These are phyloP conservation scores for Aspergillus nanangensis DNA, from an alignment of 495 filamentous ascomycete genomes.

Conservation along the genomic window DNA sequence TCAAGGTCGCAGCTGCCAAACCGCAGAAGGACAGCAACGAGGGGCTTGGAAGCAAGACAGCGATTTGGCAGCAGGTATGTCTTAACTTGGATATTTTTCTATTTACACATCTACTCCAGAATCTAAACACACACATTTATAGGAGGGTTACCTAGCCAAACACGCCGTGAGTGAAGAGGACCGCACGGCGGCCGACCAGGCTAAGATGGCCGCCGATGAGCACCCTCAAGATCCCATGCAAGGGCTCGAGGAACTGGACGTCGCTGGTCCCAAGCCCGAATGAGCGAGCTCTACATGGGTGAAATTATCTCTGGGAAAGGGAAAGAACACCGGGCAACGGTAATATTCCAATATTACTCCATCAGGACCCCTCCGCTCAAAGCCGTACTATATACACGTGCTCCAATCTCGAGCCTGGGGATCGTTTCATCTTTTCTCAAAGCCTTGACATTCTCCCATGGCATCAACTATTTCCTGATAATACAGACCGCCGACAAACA, in stretches of 20 bases:
- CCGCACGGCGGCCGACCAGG: conserved; percentile 56
- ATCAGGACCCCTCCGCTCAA: conserved; percentile 25
- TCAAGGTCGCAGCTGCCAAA: conserved; percentile 90
- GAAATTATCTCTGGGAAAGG: conserved; percentile 8
- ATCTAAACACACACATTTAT: conserved; percentile 16
- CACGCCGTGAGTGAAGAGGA: conserved; percentile 89
- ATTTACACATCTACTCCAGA: too few relatives aligned
- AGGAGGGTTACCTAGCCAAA: conserved; percentile 93
- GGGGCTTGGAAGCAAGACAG: conserved; percentile 88
- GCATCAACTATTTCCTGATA: conserved; percentile 28
- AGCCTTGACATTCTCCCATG: conserved; percentile 13
- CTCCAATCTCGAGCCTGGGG: conserved; percentile 24
- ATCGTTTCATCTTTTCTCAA: conserved; percentile 14
- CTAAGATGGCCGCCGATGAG: conserved; percentile 43
- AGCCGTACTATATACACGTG: conserved; percentile 40
- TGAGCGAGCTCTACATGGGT: conserved; percentile 30
- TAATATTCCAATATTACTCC: conserved; percentile 29
- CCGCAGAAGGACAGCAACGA: conserved; percentile 84
- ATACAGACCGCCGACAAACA: conserved; percentile 30
- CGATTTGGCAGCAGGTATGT: conserved; percentile 96
- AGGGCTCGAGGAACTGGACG: conserved; percentile 86
- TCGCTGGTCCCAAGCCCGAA: conserved; percentile 84
- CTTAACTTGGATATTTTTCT: conserved; percentile 1
- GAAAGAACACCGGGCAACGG: conserved; percentile 24
- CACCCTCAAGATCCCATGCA: conserved; percentile 86